Percentiles rank a stretch among this genome's conserved stretches.
Evolutionary conservation across 2,329 filamentous ascomycete species (phyloP).

Genomic region (Diatrype stigma): DNA sequence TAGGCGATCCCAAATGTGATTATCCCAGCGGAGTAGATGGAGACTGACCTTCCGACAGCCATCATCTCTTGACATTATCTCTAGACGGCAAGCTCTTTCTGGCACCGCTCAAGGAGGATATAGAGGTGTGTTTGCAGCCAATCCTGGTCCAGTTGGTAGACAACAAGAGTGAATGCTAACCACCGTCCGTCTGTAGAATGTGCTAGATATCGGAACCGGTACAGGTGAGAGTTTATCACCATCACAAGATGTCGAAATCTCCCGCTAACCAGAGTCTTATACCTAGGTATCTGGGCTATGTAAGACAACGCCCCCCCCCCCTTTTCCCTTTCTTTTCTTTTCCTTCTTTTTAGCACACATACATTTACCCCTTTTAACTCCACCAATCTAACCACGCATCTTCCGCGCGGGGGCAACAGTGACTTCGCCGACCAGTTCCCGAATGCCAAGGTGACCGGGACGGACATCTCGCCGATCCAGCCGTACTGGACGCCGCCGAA

Average conservation of each 20-base stretch:
- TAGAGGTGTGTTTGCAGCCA: conserved; percentile 18
- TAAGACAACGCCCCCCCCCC: no score
- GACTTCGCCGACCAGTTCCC: conserved; percentile 43
- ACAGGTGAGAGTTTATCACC: conserved; percentile 21
- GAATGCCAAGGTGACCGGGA: conserved; percentile 43
- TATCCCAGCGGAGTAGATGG: background rate
- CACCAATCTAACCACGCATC: background rate
- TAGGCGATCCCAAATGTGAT: conserved; percentile 3
- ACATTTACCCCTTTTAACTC: no score
- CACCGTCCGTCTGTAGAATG: conserved; percentile 13
- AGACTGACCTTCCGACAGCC: conserved; percentile 10
- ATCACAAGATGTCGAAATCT: background rate
- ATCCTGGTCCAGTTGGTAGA: background rate
- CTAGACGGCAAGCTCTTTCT: conserved; percentile 28
- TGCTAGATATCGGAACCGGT: conserved; percentile 33
- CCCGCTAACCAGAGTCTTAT: background rate
- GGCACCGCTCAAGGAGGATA: conserved; percentile 27
- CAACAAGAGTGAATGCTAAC: conserved; percentile 1
- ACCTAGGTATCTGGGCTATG: conserved; percentile 34
- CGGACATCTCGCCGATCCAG: conserved; percentile 56
- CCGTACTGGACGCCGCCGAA: conserved; percentile 55
- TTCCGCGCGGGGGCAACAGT: no score
- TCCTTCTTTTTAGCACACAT: no score
- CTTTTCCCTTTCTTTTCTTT: no score
- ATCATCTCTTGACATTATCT: conserved; percentile 23